Percentiles rank a stretch among this genome's conserved stretches.
Conservation (phyloP, 495 filamentous ascomycete genomes). For the Staphylotrichum longicolle region DNA sequence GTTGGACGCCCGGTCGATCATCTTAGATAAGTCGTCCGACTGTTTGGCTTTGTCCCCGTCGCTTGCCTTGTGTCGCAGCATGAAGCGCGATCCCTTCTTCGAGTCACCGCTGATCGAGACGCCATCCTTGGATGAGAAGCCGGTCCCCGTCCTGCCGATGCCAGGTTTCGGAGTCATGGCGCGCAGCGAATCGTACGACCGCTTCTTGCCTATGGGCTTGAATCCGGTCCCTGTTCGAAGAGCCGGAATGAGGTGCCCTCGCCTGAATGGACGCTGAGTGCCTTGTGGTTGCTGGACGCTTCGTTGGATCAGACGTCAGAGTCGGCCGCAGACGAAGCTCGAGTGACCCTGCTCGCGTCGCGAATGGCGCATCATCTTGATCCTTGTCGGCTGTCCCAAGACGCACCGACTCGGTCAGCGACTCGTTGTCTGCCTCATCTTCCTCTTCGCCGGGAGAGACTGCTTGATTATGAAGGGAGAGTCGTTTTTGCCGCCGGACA, state of each 20-base stretch:
- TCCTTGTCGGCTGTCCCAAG: conserved; percentile 35
- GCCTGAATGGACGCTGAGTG: conserved; percentile 46
- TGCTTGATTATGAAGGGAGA: conserved; percentile 84
- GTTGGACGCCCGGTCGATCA: conserved; percentile 92
- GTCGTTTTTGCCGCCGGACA: conserved; percentile 50
- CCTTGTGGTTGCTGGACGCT: conserved; percentile 48
- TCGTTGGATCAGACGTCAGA: conserved; percentile 57
- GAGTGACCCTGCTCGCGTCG: conserved; percentile 63
- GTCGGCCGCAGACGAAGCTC: conserved; percentile 79
- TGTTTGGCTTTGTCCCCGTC: conserved; percentile 49
- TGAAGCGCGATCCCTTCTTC: conserved; percentile 52
- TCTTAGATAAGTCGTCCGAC: conserved; percentile 93
- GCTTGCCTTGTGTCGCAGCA: conserved; percentile 38
- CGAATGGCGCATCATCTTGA: conserved; percentile 38
- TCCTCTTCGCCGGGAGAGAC: conserved; percentile 65
- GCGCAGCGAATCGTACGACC: conserved; percentile 65
- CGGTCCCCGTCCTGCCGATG: conserved; percentile 51
- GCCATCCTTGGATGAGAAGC: conserved; percentile 45
- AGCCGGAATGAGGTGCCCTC: conserved; percentile 54
- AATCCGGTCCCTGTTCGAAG: conserved; percentile 46
- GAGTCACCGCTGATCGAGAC: conserved; percentile 43
- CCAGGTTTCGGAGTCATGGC: conserved; percentile 45
- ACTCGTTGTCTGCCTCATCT: conserved; percentile 51
- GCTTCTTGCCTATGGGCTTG: conserved; percentile 55
- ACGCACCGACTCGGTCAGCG: conserved; percentile 34